Evolutionary conservation across 2,329 filamentous ascomycete species (phyloP).

Genomic region (Metarhizium guizhouense): DNA sequence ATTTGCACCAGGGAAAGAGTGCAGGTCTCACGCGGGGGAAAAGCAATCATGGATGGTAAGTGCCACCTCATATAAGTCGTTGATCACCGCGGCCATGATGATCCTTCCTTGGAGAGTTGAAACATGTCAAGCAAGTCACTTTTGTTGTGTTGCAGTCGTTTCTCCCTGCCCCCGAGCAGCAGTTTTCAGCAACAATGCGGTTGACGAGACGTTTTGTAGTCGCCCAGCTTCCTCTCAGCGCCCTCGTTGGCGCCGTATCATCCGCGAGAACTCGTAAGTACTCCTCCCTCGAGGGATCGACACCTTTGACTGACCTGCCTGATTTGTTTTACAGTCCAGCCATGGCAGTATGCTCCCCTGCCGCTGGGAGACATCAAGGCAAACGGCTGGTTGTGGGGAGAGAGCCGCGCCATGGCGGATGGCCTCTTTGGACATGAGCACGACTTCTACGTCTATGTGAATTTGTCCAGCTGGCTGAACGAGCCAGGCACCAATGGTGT

Average conservation of each 20-base stretch:
- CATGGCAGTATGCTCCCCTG: conserved; percentile 18
- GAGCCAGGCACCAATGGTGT: conserved; percentile 25
- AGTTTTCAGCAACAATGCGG: neutral
- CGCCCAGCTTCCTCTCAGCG: conserved; percentile 3
- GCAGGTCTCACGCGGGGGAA: neutral
- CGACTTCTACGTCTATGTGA: conserved; percentile 47
- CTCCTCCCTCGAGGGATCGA: neutral
- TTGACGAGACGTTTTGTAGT: neutral
- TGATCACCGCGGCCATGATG: neutral
- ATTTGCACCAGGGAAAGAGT: neutral
- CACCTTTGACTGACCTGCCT: neutral
- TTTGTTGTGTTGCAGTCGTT: neutral
- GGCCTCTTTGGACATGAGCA: conserved; percentile 43
- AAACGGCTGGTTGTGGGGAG: conserved; percentile 41
- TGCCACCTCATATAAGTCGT: neutral
- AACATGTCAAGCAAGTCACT: neutral
- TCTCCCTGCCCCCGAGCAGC: neutral
- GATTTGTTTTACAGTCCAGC: conserved; percentile 8
- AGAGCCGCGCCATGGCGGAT: conserved; percentile 37
- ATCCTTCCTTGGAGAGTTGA: neutral
- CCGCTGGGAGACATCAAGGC: conserved; percentile 41
- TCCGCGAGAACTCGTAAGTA: conserved; percentile 4
- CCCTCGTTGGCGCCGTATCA: neutral
- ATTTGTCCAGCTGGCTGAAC: conserved; percentile 36
- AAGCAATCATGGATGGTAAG: neutral